Percentiles rank a stretch among this genome's conserved stretches.
phyloP scores from a whole-genome alignment of 495 filamentous ascomycete species.

The Aspergillus mulundensis region DNA sequence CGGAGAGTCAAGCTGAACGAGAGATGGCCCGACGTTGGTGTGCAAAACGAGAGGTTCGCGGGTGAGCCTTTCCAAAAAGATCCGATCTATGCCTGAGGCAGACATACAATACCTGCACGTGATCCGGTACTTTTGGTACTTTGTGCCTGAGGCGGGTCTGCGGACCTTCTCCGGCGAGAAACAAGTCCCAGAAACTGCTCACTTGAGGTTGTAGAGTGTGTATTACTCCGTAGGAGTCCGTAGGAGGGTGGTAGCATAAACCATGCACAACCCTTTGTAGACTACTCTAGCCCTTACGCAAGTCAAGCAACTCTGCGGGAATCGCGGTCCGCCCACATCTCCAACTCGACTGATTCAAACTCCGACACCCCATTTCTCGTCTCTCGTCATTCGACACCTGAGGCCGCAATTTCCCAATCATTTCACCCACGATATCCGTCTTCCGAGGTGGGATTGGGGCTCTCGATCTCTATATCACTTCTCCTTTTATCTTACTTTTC shows the following conservation, averaged over 20 bases:
- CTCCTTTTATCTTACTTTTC: background rate
- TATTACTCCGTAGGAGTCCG: too few species aligned
- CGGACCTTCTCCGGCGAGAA: constrained; percentile 3
- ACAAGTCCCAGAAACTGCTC: background rate
- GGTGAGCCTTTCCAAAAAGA: constrained; percentile 30
- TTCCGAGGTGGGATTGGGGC: constrained; percentile 10
- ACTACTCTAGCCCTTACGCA: background rate
- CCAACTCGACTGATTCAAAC: background rate
- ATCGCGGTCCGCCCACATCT: background rate
- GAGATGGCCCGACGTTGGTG: constrained; percentile 45
- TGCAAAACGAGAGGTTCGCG: constrained; percentile 44
- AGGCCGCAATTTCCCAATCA: constrained; percentile 2
- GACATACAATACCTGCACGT: constrained; percentile 3
- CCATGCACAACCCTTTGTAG: background rate
- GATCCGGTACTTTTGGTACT: background rate
- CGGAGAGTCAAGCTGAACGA: constrained; percentile 36
- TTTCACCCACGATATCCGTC: background rate
- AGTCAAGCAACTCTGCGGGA: background rate
- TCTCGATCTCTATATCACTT: constrained; percentile 7
- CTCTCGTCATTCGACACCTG: constrained; percentile 6
- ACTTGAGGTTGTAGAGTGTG: background rate
- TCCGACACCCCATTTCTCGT: background rate
- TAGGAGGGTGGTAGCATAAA: too few species aligned
- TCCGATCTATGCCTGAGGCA: constrained; percentile 27
- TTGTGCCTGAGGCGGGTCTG: constrained; percentile 28